These are phyloP conservation scores for Auricularia sp. DNA, from an alignment of 768 basidiomycete genomes.

Conservation along the genomic window DNA sequence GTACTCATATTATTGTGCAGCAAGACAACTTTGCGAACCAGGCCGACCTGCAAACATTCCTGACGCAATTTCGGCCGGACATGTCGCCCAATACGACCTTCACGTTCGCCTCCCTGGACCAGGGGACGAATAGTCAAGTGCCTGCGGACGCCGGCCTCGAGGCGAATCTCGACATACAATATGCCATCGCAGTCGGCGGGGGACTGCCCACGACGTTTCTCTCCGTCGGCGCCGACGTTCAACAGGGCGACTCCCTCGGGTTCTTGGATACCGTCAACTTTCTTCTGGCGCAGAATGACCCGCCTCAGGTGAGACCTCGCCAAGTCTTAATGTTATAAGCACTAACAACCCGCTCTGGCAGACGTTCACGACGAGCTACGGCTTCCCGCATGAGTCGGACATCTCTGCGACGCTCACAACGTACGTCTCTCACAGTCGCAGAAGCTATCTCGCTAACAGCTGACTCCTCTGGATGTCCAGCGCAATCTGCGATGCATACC, in stretches of 20 bases:
- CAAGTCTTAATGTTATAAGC: too few relatives aligned
- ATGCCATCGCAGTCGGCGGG: constrained; percentile 27
- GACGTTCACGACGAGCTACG: constrained; percentile 25
- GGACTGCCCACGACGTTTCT: constrained; percentile 27
- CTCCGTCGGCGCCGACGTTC: constrained; percentile 22
- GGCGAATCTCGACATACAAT: constrained; percentile 25
- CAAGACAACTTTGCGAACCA: too few relatives aligned
- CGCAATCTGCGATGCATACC: constrained; percentile 26
- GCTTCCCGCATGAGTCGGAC: constrained; percentile 19
- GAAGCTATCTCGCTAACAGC: neutral
- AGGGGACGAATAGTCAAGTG: too few relatives aligned
- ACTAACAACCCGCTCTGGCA: too few relatives aligned
- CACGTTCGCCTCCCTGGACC: neutral
- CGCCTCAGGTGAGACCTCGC: constrained; percentile 11
- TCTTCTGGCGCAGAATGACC: constrained; percentile 9
- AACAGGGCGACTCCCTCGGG: constrained; percentile 15
- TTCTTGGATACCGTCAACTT: constrained; percentile 11
- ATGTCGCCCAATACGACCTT: neutral
- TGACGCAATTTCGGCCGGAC: too few relatives aligned
- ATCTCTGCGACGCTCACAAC: constrained; percentile 15
- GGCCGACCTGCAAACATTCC: too few relatives aligned
- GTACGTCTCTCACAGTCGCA: constrained; percentile 12
- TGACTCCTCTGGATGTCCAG: constrained; percentile 9
- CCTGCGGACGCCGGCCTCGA: neutral
- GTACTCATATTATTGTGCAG: too few relatives aligned